Base-by-base conservation (phyloP, 257 asterid genomes). In the Leonotis leonurus region DNA sequence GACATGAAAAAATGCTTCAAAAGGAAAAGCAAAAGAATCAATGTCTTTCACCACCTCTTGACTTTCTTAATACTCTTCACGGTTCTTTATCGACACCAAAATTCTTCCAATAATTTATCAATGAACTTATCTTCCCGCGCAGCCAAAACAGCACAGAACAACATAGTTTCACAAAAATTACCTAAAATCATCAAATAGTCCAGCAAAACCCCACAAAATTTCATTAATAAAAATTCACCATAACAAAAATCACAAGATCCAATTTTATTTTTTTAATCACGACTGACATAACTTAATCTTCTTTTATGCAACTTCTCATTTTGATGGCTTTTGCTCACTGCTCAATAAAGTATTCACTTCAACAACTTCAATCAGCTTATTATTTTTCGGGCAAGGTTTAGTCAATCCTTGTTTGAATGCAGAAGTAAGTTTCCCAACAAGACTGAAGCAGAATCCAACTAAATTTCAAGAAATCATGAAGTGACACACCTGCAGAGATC, bases 401-500 rank as follows among this genome's bases (percentile, higher is more conserved):
- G 13, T 35, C 30, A 27, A 50, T 27, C n/a, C 60, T 51, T 37
- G 11, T 22, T 16, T 55, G 26, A 40, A 20, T 6, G 12, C n/a
- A 39, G 4, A 52, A 52, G 30, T 12, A 48, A 60, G 35, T 33
- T 33, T 12, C 37, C 33, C 56, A 14, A 25, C 45, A 20, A 18
- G 53, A 41, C 27, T 24, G 8, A 6, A 20, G 10, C 44, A 33
- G 16, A 68, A 30, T 6, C 52, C 9, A 27, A 22, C 16, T 2
- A 8, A 17, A 33, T 18, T 55, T 10, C 1, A 18, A 10, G 18
- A 56, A 18, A 56, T 5, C 44, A 6, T 12, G 49, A 56, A 36
- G 1, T 36, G 49, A 36, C 5, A 11, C 13, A 89, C 97, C 95
- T 93, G 94, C 99, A 93, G 62, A 93, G 96, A 83, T 93, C 97